These are phyloP conservation scores for Alternaria sp. DNA, from an alignment of 2,329 filamentous ascomycete species.

Conservation along the genomic window DNA sequence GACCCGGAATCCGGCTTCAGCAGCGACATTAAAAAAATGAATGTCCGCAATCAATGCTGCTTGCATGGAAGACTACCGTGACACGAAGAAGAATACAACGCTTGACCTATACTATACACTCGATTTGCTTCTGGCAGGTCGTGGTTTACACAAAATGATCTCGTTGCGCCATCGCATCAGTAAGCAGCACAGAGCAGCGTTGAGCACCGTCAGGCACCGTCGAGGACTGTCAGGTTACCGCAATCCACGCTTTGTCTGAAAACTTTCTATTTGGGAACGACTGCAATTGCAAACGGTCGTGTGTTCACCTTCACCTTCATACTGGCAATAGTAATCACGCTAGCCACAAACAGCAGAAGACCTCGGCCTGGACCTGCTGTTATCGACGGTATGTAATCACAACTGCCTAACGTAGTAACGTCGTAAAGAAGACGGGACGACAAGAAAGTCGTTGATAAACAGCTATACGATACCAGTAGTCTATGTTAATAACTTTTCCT, in stretches of 20 bases:
- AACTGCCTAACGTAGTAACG: not conserved
- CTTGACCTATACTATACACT: not conserved
- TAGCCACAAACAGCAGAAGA: not conserved
- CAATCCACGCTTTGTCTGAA: not conserved
- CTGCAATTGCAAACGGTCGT: not conserved
- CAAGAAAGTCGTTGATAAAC: not conserved
- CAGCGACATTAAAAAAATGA: not conserved
- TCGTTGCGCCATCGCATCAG: not conserved
- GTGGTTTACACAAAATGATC: not conserved
- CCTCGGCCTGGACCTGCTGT: not conserved
- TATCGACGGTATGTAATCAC: not conserved
- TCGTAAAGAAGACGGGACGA: not conserved
- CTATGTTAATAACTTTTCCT: not conserved
- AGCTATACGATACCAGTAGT: not conserved
- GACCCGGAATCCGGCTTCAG: not conserved
- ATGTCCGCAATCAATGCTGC: not conserved
- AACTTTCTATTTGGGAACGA: not conserved
- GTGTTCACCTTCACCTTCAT: not conserved
- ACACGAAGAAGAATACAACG: not conserved
- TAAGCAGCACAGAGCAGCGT: not conserved
- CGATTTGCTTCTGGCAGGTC: not conserved
- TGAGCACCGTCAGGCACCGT: not conserved
- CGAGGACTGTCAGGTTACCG: not conserved
- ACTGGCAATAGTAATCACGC: not conserved
- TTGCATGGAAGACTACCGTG: not conserved